Percentiles rank a stretch among this genome's conserved stretches.
These are phyloP conservation scores for Allomyces javanicus DNA, from an alignment of 192 early-diverging fungal species.

Conservation along the genomic window DNA sequence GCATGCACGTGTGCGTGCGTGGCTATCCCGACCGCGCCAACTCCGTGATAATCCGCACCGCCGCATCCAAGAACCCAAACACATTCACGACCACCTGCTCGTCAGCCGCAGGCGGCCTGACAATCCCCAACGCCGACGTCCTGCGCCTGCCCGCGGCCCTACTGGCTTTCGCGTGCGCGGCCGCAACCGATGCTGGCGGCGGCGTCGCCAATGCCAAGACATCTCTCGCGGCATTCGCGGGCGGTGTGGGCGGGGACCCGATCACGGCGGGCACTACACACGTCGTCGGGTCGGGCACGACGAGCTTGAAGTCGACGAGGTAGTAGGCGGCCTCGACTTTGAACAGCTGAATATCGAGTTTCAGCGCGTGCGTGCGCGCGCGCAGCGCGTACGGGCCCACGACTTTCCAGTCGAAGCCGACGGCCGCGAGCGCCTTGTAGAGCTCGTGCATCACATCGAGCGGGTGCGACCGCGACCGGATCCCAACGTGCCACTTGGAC, in stretches of 20 bases:
- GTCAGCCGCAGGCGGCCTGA: background rate
- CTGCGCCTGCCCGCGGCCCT: background rate
- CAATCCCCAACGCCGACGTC: background rate
- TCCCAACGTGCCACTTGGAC: constrained; percentile 96
- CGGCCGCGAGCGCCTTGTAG: constrained; percentile 48
- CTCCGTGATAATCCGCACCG: background rate
- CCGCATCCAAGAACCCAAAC: background rate
- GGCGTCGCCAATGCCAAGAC: background rate
- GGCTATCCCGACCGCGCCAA: background rate
- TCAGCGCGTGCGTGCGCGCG: background rate
- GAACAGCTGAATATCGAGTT: background rate
- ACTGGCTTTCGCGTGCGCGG: background rate
- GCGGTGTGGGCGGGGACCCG: background rate
- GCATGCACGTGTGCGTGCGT: too few species aligned
- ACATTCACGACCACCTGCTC: background rate
- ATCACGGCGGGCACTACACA: background rate
- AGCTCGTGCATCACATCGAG: constrained; percentile 95
- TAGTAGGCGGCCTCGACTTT: background rate
- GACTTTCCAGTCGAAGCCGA: background rate
- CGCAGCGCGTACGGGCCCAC: background rate
- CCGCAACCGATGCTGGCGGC: background rate
- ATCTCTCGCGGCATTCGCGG: background rate
- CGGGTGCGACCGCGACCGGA: constrained; percentile 74
- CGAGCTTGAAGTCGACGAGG: background rate
- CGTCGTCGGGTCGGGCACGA: background rate